Conservation (phyloP, 257 asterid species). For the Voacanga thouarsii region DNA sequence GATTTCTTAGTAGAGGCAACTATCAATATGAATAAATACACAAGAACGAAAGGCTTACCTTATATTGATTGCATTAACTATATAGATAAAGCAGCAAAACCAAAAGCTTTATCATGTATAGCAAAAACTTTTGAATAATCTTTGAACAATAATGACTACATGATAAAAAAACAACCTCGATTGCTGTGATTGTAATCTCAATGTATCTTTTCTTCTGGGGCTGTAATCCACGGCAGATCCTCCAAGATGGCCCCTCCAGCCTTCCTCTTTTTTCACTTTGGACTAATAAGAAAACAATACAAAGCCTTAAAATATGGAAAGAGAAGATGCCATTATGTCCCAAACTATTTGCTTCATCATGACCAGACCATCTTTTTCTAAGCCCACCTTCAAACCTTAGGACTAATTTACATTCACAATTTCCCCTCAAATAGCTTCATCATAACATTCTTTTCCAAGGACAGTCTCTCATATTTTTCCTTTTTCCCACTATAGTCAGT, state of each 20-base stretch:
- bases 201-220: conserved; percentile 13
- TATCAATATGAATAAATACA: neutral
- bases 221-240: conserved; percentile 32
- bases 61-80: conserved; percentile 11
- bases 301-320: conserved; percentile 37
- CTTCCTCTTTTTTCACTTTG: conserved; percentile 20
- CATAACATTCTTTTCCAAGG: conserved; percentile 12
- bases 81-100: conserved; percentile 3
- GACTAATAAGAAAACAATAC: conserved; percentile 13
- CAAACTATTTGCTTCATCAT: conserved; percentile 23
- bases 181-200: conserved; percentile 22
- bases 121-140: conserved; percentile 23
- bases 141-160: conserved; percentile 33
- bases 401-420: neutral
- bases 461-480: neutral
- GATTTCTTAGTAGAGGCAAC: neutral
- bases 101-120: conserved; percentile 3
- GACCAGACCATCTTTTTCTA: conserved; percentile 7
- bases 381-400: conserved; percentile 3
- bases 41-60: neutral
- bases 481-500: neutral
- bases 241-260: conserved; percentile 30
- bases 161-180: conserved; percentile 26
- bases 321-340: conserved; percentile 20
- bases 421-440: conserved; percentile 2